A percentile compares a stretch with the other conserved stretches of the same genome.
phyloP scores from a whole-genome alignment of 495 filamentous ascomycete species.

The Hypoxylon lienhwacheense region DNA sequence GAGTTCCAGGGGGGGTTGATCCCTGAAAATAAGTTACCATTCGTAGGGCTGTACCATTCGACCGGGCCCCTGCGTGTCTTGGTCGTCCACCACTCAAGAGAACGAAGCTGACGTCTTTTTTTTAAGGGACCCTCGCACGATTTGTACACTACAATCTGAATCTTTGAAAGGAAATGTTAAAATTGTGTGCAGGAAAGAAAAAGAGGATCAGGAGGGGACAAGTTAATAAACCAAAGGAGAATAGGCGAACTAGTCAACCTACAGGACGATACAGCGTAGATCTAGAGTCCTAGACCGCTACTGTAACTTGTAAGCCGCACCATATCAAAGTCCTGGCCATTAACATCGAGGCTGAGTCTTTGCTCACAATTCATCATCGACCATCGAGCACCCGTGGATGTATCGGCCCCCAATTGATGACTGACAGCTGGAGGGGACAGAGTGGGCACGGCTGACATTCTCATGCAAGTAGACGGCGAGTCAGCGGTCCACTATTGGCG shows the following conservation, averaged over 20 bases:
- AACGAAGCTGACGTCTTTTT: not conserved
- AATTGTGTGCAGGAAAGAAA: not conserved
- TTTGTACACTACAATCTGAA: slow-evolving; percentile 1
- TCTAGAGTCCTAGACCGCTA: slow-evolving; percentile 22
- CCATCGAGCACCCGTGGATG: no score
- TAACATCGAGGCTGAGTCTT: slow-evolving; percentile 18
- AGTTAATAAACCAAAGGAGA: slow-evolving; percentile 1
- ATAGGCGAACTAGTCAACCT: slow-evolving; percentile 12
- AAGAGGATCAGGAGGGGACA: slow-evolving; percentile 1
- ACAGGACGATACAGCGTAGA: slow-evolving; percentile 3
- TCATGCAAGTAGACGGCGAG: slow-evolving; percentile 19
- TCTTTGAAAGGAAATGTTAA: not conserved
- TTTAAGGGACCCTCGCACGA: not conserved
- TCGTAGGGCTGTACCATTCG: slow-evolving; percentile 35
- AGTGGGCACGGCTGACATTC: slow-evolving; percentile 2
- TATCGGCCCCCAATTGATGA: slow-evolving; percentile 32
- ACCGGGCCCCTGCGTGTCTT: slow-evolving; percentile 35
- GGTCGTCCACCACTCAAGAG: slow-evolving; percentile 25
- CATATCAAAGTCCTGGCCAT: slow-evolving; percentile 9
- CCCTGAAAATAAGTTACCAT: slow-evolving; percentile 30
- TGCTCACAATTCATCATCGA: slow-evolving; percentile 7
- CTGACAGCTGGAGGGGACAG: slow-evolving; percentile 28
- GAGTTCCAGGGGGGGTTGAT: slow-evolving; percentile 29
- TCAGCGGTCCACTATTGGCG: not conserved
- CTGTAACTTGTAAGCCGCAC: slow-evolving; percentile 16